Conservation (phyloP, 768 basidiomycete species). For the Tylopilus sp. region DNA sequence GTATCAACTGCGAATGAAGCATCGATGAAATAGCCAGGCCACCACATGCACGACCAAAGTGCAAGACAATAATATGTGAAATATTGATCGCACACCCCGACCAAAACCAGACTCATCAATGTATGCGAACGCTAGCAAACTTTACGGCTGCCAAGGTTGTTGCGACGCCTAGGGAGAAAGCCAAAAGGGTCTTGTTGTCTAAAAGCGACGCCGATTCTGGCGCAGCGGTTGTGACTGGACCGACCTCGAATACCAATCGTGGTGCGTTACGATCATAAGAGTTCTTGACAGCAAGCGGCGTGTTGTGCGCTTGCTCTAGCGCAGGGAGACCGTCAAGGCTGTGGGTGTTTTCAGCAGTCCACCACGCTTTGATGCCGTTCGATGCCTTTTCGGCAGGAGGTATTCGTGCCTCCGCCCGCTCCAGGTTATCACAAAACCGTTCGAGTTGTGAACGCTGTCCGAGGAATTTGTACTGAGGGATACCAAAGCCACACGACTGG, state of each 20-base stretch:
- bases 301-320: conserved; percentile 32
- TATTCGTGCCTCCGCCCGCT: conserved; percentile 37
- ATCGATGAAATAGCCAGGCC: not conserved
- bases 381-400: conserved; percentile 20
- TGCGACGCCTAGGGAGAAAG: conserved; percentile 31
- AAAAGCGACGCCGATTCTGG: not conserved
- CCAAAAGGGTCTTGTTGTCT: conserved; percentile 16
- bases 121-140: conserved; percentile 5
- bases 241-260: not conserved
- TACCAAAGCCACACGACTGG: conserved; percentile 65
- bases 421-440: conserved; percentile 43
- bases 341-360: conserved; percentile 44
- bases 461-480: conserved; percentile 58
- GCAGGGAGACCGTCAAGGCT: conserved; percentile 60
- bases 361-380: conserved; percentile 54
- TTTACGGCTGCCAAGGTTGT: conserved; percentile 14
- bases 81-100: not conserved
- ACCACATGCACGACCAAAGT: not conserved
- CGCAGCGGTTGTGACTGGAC: not conserved
- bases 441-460: conserved; percentile 52
- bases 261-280: conserved; percentile 19
- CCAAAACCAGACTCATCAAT: not conserved
- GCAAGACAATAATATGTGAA: not conserved
- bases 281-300: conserved; percentile 13
- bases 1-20: too few relatives aligned